A percentile compares a stretch with the other conserved stretches of the same genome.
These are phyloP conservation scores for Exophiala phaeomuriformis DNA, from an alignment of 2,329 filamentous ascomycete species.

Conservation along the genomic window DNA sequence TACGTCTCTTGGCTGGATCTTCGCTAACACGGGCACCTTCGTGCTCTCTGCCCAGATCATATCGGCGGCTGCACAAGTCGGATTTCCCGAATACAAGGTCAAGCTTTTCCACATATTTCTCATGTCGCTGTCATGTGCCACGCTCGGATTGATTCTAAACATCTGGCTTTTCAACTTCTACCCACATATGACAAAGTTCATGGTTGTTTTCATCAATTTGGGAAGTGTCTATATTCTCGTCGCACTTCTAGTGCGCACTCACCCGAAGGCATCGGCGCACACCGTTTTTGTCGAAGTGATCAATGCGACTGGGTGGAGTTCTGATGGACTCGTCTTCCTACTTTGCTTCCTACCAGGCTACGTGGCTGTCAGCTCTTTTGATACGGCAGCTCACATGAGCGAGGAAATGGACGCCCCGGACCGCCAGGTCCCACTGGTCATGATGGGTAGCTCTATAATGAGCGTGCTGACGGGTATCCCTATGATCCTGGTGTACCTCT, in stretches of 20 bases:
- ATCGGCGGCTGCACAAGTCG: conserved; percentile 8
- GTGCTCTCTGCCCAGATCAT: conserved; percentile 8
- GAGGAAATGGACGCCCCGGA: conserved; percentile 16
- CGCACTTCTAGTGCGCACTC: conserved; percentile 24
- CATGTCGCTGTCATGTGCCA: conserved; percentile 15
- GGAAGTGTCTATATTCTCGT: conserved; percentile 26
- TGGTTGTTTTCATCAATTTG: conserved; percentile 16
- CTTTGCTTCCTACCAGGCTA: conserved; percentile 8
- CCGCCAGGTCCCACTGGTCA: conserved; percentile 14
- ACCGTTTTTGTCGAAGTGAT: conserved; percentile 20
- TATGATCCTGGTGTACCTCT: conserved; percentile 18
- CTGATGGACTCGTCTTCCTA: conserved; percentile 22
- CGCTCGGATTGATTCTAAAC: conserved; percentile 9
- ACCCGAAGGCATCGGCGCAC: conserved; percentile 12
- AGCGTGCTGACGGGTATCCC: conserved; percentile 4
- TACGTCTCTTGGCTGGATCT: conserved; percentile 48
- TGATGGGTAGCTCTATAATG: conserved; percentile 3
- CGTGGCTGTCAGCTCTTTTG: conserved; percentile 3
- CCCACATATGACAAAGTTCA: conserved; percentile 7
- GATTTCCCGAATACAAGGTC: conserved; percentile 3
- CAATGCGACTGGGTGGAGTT: conserved; percentile 28
- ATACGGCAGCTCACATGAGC: conserved; percentile 15
- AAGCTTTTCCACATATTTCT: conserved; percentile 25
- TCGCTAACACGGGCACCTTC: conserved; percentile 38
- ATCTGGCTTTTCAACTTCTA: conserved; percentile 10